Conservation (phyloP, 2,329 filamentous ascomycete genomes). For the Aspergillus felis region DNA sequence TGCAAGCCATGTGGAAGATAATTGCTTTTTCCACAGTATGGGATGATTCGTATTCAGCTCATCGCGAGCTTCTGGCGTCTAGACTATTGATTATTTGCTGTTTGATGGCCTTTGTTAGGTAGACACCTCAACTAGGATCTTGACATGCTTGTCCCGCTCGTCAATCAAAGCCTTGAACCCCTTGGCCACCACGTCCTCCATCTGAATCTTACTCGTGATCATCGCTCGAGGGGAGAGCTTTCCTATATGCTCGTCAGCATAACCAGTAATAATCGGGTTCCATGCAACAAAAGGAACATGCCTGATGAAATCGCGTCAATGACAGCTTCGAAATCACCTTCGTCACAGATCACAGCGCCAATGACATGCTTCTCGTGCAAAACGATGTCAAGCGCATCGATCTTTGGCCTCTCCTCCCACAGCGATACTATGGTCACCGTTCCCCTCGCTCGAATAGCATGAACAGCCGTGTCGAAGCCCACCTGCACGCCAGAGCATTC, state of each 20-base stretch:
- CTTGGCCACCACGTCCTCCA: constrained; percentile 55
- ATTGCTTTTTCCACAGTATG: background rate
- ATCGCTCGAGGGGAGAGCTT: constrained; percentile 53
- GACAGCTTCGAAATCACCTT: constrained; percentile 56
- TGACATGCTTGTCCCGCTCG: constrained; percentile 61
- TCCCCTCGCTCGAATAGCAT: constrained; percentile 51
- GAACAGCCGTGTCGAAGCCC: constrained; percentile 44
- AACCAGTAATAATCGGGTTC: background rate
- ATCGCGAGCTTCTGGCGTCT: background rate
- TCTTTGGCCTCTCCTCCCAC: constrained; percentile 55
- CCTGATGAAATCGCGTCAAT: constrained; percentile 46
- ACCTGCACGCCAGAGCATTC: constrained; percentile 60
- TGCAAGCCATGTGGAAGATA: background rate
- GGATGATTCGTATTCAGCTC: background rate
- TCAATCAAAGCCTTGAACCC: constrained; percentile 56
- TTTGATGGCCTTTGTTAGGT: constrained; percentile 8
- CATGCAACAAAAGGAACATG: constrained; percentile 7
- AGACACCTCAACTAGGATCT: constrained; percentile 51
- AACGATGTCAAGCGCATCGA: constrained; percentile 52
- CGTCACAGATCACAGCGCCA: constrained; percentile 46
- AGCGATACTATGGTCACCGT: constrained; percentile 61
- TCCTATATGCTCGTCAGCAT: constrained; percentile 34
- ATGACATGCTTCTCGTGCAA: constrained; percentile 52
- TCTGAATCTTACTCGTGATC: constrained; percentile 58
- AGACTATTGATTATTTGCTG: background rate